Percentiles rank a stretch among this genome's conserved stretches.
Conservation (phyloP, 1,284 basidiomycete species). For the Anthracocystis setariae region DNA sequence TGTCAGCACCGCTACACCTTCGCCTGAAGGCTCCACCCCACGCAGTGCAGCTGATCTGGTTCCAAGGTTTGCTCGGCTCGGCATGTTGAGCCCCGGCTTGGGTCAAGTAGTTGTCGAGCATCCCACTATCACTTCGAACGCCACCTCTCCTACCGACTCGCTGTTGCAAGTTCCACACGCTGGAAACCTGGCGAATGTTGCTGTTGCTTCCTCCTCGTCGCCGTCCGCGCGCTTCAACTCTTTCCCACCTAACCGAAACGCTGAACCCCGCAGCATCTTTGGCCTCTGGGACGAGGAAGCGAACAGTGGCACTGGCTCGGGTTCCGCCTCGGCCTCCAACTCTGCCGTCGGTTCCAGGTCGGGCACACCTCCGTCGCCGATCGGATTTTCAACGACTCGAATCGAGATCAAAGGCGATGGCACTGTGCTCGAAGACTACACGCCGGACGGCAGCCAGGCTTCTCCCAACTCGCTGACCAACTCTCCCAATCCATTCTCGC, state of each 20-base stretch:
- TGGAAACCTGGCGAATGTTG: not conserved
- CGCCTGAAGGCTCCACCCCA: constrained; percentile 45
- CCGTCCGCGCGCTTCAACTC: constrained; percentile 47
- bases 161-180: constrained; percentile 40
- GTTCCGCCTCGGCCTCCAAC: constrained; percentile 30
- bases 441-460: constrained; percentile 49
- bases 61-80: constrained; percentile 50
- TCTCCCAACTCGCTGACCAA: constrained; percentile 54
- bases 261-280: constrained; percentile 26
- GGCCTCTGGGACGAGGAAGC: constrained; percentile 35
- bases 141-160: constrained; percentile 34
- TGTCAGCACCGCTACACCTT: constrained; percentile 48
- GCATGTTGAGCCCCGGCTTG: constrained; percentile 61
- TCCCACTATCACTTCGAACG: constrained; percentile 31
- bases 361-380: constrained; percentile 36
- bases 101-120: constrained; percentile 54
- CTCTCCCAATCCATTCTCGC: constrained; percentile 57
- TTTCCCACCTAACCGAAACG: constrained; percentile 48
- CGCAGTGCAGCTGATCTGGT: constrained; percentile 33
- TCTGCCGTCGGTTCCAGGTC: constrained; percentile 27
- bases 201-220: constrained; percentile 5
- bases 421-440: constrained; percentile 49
- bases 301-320: constrained; percentile 20
- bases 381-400: constrained; percentile 23
- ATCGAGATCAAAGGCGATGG: constrained; percentile 42